Base-by-base conservation (phyloP, 2,329 filamentous ascomycete genomes). In the Meredithiella fracta region DNA sequence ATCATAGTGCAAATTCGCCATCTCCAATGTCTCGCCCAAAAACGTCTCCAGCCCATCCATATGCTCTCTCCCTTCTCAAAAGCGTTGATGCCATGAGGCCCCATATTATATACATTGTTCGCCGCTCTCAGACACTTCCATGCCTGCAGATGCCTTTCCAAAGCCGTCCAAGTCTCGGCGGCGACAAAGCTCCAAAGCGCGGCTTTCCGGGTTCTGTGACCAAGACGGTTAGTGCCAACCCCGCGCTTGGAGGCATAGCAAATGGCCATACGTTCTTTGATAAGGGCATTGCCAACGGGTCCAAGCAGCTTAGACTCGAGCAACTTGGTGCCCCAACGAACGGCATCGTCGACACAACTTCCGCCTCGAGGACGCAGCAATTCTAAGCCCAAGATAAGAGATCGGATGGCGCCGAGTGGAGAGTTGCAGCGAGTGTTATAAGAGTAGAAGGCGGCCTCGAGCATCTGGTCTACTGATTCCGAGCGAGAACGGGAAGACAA, bases 361-460 rank as follows among this genome's bases (percentile, higher is more conserved):
- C 86, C 85, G 23, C 87, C 88, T 5, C 90, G 79, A 9, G 92
- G 73, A 38, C 86, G 83, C 1, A 97, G 73, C 1, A 98, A 78
- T 66, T 98, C 94, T 25, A 92, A 73, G 0, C 82, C 80, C 0
- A 97, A 71, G 0, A 83, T 71, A 7, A 95, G 73, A 60, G 83
- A 86, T 9, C 94, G 84, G 15, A 94, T 70, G 0, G 90, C 86
- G 54, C 87, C 85, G 64, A 89, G 91, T 0, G 86, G 80, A 25
- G 84, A 79, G 50, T 78, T 82, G 63, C 87, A 95, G 51, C 91
- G 80, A 15, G 88, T 91, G 53, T 88, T 79, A 66, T 97, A 98
- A 0, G 89, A 95, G 68, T 98, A 97, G 57, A 83, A 84, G 0
- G 91, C 87, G 2, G 86, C 85, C 64, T 97, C 91, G 11, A 98